A percentile compares a stretch with the other conserved stretches of the same genome.
These are phyloP conservation scores for Ensete glaucum DNA, from an alignment of 176 grass and related monocot species.

Conservation along the genomic window DNA sequence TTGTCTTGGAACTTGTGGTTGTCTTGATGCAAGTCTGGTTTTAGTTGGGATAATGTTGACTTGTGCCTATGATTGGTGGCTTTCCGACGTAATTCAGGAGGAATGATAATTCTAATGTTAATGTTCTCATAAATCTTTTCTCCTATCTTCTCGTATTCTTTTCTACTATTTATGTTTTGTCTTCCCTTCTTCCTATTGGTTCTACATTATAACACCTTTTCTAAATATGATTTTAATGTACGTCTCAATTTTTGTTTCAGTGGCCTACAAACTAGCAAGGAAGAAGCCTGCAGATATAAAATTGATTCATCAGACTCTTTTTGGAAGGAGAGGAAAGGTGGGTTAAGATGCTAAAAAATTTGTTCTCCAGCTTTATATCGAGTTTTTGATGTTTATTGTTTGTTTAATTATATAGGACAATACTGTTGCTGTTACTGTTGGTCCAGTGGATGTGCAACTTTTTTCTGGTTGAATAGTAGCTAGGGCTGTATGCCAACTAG, in stretches of 20 bases:
- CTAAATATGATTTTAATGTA: neutral
- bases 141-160: too few relatives aligned
- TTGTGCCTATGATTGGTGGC: too few relatives aligned
- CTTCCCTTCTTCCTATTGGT: conserved; percentile 8
- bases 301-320: conserved; percentile 85
- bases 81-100: too few relatives aligned
- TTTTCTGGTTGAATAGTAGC: too few relatives aligned
- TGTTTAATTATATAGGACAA: neutral
- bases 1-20: too few relatives aligned
- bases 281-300: conserved; percentile 85
- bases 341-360: conserved; percentile 7
- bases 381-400: neutral
- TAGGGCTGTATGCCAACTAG: too few relatives aligned
- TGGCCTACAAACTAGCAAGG: conserved; percentile 66
- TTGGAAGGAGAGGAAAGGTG: conserved; percentile 96
- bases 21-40: too few relatives aligned
- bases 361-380: neutral
- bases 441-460: neutral
- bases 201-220: neutral
- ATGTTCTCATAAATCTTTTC: too few relatives aligned
- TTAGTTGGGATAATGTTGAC: too few relatives aligned
- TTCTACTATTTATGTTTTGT: neutral
- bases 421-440: neutral
- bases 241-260: conserved; percentile 33
- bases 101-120: too few relatives aligned